These are phyloP conservation scores for Blastobotrys parvus DNA, from an alignment of 805 yeast genomes.

Conservation along the genomic window DNA sequence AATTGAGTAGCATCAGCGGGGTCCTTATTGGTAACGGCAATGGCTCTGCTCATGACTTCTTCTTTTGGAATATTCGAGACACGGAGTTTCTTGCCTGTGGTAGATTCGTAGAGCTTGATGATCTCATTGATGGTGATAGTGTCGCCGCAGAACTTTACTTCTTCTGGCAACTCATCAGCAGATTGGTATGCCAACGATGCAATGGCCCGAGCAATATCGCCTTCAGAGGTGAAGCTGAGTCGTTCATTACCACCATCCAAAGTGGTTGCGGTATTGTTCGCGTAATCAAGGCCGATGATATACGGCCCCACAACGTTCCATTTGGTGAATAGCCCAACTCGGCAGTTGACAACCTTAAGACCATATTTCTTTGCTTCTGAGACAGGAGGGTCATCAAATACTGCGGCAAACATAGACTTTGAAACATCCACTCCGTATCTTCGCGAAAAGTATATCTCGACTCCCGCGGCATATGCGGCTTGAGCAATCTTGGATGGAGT, in stretches of 20 bases:
- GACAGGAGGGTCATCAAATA: not conserved
- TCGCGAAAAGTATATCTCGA: slow-evolving; percentile 47
- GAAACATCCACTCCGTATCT: slow-evolving; percentile 43
- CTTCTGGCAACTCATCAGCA: not conserved
- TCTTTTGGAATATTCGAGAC: not conserved
- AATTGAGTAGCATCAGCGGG: not conserved
- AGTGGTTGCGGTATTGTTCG: slow-evolving; percentile 1
- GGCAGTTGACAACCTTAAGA: slow-evolving; percentile 1
- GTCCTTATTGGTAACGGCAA: not conserved
- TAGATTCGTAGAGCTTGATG: slow-evolving; percentile 3
- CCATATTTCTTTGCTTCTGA: slow-evolving; percentile 1
- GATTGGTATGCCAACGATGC: slow-evolving; percentile 1
- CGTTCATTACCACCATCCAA: not conserved
- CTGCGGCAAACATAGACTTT: not conserved
- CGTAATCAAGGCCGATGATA: slow-evolving; percentile 2
- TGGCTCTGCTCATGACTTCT: not conserved
- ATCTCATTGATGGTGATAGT: slow-evolving; percentile 1
- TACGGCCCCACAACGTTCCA: slow-evolving; percentile 1
- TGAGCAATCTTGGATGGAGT: slow-evolving; percentile 30
- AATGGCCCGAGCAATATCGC: slow-evolving; percentile 3
- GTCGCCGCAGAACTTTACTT: slow-evolving; percentile 1
- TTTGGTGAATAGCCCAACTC: slow-evolving; percentile 1
- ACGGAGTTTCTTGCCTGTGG: not conserved
- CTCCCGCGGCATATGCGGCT: slow-evolving; percentile 34
- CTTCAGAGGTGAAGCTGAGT: slow-evolving; percentile 1